A percentile compares a stretch with the other conserved stretches of the same genome.
Evolutionary conservation across 2,329 filamentous ascomycete species (phyloP).

Genomic region (Monilinia vaccinii-corymbosi): DNA sequence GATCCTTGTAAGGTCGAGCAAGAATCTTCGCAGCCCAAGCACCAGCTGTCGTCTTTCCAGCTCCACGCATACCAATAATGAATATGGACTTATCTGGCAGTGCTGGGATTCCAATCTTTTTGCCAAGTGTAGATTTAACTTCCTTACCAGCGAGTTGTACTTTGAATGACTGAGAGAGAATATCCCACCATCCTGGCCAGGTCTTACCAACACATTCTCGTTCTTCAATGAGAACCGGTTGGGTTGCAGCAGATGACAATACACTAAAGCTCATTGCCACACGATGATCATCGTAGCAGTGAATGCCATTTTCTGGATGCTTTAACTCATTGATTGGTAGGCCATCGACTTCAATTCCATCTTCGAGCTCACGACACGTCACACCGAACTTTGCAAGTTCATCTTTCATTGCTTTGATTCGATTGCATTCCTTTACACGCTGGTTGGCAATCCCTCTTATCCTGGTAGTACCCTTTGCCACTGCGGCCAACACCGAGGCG

Average conservation of each 20-base stretch:
- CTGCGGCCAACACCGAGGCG: conserved; percentile 84
- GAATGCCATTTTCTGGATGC: conserved; percentile 57
- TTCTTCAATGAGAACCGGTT: conserved; percentile 71
- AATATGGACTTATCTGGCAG: conserved; percentile 61
- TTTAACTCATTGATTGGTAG: conserved; percentile 39
- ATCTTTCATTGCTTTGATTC: conserved; percentile 90
- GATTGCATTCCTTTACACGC: conserved; percentile 95
- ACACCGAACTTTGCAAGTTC: conserved; percentile 93
- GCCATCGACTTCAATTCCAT: conserved; percentile 74
- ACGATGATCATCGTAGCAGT: conserved; percentile 95
- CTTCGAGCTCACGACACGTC: conserved; percentile 75
- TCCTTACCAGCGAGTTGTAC: conserved; percentile 67
- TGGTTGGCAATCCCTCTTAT: conserved; percentile 97
- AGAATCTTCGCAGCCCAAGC: conserved; percentile 73
- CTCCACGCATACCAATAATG: conserved; percentile 94
- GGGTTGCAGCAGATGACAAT: conserved; percentile 61
- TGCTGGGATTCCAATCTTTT: conserved; percentile 31
- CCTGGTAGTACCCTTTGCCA: conserved; percentile 71
- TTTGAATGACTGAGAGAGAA: conserved; percentile 67
- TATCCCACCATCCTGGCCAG: conserved; percentile 99
- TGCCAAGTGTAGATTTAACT: conserved; percentile 31
- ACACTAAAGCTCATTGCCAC: conserved; percentile 99
- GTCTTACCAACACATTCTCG: conserved; percentile 94
- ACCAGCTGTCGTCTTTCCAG: conserved; percentile 91
- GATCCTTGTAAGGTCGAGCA: conserved; percentile 69